Percentiles rank a stretch among this genome's conserved stretches.
Evolutionary conservation across 495 filamentous ascomycete species (phyloP).

Genomic region (Trichoderma reesei): DNA sequence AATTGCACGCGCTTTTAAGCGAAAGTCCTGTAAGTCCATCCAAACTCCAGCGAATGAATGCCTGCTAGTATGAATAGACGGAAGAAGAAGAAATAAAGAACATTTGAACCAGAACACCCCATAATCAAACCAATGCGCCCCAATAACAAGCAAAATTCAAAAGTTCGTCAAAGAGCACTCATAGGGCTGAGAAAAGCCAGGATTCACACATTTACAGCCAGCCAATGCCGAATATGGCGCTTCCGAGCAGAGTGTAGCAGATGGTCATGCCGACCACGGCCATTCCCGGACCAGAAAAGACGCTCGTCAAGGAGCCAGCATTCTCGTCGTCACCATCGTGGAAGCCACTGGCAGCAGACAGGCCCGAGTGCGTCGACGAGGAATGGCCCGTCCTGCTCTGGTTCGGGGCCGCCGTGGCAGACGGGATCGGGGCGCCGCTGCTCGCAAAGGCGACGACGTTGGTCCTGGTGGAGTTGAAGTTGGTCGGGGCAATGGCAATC

Average conservation of each 20-base stretch:
- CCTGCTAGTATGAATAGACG: not conserved
- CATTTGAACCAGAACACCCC: not conserved
- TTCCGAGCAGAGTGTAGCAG: not conserved
- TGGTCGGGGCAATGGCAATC: conserved; percentile 74
- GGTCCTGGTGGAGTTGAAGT: conserved; percentile 65
- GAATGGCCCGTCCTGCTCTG: conserved; percentile 22
- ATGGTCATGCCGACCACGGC: not conserved
- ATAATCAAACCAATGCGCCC: not conserved
- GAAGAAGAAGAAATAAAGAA: not conserved
- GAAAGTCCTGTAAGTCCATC: not conserved
- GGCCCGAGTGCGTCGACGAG: not conserved
- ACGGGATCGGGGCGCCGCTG: conserved; percentile 39
- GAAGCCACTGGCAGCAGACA: conserved; percentile 15
- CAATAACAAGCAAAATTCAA: not conserved
- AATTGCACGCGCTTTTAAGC: not conserved
- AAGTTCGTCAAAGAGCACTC: not conserved
- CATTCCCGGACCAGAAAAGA: not conserved
- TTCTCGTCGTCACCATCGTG: conserved; percentile 2
- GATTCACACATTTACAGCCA: not conserved
- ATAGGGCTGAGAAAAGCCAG: not conserved
- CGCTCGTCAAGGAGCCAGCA: conserved; percentile 7
- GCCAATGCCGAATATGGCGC: not conserved
- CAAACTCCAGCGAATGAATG: not conserved
- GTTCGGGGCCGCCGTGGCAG: conserved; percentile 35
- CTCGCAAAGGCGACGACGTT: conserved; percentile 44